Evolutionary conservation across 768 basidiomycete genomes (phyloP).

Genomic region (Calocera cornea): DNA sequence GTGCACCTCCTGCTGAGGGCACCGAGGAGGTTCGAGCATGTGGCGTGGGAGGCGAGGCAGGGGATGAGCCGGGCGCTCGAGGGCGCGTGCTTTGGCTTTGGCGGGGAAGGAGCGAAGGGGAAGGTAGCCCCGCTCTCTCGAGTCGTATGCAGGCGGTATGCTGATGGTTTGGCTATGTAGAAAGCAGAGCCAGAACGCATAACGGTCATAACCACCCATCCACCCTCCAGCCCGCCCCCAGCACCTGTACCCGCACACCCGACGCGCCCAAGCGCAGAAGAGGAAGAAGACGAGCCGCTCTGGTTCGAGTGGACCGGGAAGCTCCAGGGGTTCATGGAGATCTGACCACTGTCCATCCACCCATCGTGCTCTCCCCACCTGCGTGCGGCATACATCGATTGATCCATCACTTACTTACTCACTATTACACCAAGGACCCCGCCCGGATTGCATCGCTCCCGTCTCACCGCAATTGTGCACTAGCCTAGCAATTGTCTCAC

Average conservation of each 20-base stretch:
- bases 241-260: not conserved
- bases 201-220: not conserved
- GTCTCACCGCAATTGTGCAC: slow-evolving; percentile 4
- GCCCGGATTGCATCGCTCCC: no score
- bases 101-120: not conserved
- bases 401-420: not conserved
- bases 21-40: slow-evolving; percentile 13
- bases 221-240: not conserved
- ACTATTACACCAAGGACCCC: no score
- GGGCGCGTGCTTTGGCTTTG: not conserved
- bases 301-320: not conserved
- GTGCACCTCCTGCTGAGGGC: slow-evolving; percentile 11
- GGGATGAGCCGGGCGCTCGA: slow-evolving; percentile 4
- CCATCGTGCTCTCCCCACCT: not conserved
- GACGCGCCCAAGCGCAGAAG: not conserved
- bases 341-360: no score
- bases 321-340: not conserved
- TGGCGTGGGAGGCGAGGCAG: slow-evolving; percentile 12
- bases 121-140: not conserved
- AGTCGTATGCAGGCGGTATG: not conserved
- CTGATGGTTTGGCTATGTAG: not conserved
- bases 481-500: not conserved
- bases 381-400: not conserved
- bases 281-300: not conserved
- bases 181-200: not conserved